Evolutionary conservation across 345 rosid genomes (phyloP).

Genomic region (Sonneratia caseolaris): DNA sequence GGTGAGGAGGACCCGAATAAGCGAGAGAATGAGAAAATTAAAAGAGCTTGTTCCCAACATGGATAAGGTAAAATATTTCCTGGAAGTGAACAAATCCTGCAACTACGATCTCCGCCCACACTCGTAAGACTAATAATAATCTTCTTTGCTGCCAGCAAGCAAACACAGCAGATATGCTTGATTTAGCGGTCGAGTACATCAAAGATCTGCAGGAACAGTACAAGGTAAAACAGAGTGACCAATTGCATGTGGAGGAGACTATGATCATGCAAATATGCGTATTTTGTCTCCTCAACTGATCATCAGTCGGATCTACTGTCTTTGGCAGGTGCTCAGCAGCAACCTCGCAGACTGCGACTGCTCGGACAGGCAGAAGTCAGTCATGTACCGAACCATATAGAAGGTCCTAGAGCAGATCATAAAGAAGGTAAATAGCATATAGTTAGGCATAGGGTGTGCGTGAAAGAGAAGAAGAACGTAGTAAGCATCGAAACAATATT

Average conservation of each 20-base stretch:
- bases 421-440: conserved; percentile 7
- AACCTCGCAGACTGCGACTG: conserved; percentile 55
- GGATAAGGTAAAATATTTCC: conserved; percentile 49
- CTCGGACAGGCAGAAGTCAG: conserved; percentile 25
- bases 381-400: conserved; percentile 1
- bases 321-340: conserved; percentile 47
- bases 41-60: conserved; percentile 88
- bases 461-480: not conserved
- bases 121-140: too few relatives aligned
- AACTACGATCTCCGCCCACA: too few relatives aligned
- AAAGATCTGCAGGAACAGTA: conserved; percentile 62
- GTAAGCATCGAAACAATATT: not conserved
- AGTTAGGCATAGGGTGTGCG: not conserved
- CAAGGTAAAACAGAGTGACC: too few relatives aligned
- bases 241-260: too few relatives aligned
- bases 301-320: not conserved
- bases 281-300: not conserved
- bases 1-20: conserved; percentile 80
- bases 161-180: conserved; percentile 88
- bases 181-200: conserved; percentile 90
- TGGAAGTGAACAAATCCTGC: too few relatives aligned
- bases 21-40: conserved; percentile 86
- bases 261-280: too few relatives aligned
- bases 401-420: conserved; percentile 1
- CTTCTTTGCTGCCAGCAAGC: conserved; percentile 50